A percentile compares a stretch with the other conserved stretches of the same genome.
Conservation (phyloP, 805 yeast genomes). For the Saturnispora serradocipensis region DNA sequence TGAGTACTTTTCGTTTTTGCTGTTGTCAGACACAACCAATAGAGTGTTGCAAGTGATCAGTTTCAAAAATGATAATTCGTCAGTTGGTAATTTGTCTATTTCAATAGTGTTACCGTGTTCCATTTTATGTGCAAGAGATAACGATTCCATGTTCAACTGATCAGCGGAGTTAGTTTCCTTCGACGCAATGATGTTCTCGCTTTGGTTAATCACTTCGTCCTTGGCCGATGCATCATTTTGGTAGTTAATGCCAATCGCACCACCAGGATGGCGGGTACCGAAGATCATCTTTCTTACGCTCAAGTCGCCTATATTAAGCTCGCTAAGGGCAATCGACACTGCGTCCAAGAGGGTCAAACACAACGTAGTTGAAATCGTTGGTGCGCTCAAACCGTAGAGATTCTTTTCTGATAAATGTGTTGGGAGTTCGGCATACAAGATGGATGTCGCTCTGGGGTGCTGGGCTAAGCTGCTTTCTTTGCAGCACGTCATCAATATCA, state of each 20-base stretch:
- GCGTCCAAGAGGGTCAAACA: constrained; percentile 74
- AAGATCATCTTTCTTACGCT: constrained; percentile 46
- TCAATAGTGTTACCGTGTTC: constrained; percentile 20
- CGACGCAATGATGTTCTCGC: not conserved
- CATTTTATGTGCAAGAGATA: constrained; percentile 12
- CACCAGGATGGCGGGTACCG: constrained; percentile 81
- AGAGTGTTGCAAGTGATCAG: constrained; percentile 30
- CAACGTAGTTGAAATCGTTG: constrained; percentile 76
- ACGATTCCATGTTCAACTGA: not conserved
- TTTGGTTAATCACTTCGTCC: not conserved
- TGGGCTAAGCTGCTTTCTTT: constrained; percentile 46
- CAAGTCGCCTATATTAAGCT: constrained; percentile 51
- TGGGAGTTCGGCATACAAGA: constrained; percentile 59
- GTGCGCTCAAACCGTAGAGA: constrained; percentile 77
- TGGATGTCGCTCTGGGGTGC: constrained; percentile 39
- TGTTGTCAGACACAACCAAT: constrained; percentile 10
- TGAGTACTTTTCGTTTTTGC: not conserved
- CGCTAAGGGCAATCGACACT: constrained; percentile 62
- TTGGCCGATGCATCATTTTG: not conserved
- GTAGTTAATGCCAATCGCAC: constrained; percentile 62
- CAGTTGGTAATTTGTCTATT: constrained; percentile 16
- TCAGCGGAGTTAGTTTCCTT: not conserved
- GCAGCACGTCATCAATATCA: constrained; percentile 55
- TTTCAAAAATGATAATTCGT: constrained; percentile 30
- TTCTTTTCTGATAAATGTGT: constrained; percentile 45